A percentile compares a stretch with the other conserved stretches of the same genome.
Evolutionary conservation across 176 grass and related monocot genomes (phyloP).

Genomic region (Carex pumila): DNA sequence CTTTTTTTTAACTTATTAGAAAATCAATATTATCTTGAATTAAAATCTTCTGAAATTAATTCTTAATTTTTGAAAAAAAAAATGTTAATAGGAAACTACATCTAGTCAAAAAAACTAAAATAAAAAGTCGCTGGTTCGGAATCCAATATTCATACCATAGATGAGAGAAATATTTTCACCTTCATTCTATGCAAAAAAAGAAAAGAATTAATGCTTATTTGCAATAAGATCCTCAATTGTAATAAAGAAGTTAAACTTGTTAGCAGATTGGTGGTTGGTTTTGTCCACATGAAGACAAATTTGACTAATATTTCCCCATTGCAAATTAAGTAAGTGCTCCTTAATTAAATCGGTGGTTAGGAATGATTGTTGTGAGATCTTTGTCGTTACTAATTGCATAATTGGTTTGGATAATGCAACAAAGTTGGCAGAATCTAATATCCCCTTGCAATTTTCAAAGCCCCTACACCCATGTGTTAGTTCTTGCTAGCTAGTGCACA

Average conservation of each 20-base stretch:
- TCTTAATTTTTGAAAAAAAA: neutral
- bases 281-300: neutral
- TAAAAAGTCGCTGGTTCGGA: no score
- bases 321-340: neutral
- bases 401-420: slow-evolving; percentile 19
- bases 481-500: neutral
- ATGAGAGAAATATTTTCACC: no score
- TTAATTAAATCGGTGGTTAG: neutral
- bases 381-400: slow-evolving; percentile 18
- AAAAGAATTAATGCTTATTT: neutral
- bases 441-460: neutral
- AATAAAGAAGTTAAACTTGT: neutral
- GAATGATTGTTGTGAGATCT: neutral
- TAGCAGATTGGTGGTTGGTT: neutral
- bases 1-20: neutral
- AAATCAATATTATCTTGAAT: neutral
- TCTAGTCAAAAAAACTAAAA: no score
- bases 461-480: slow-evolving; percentile 18
- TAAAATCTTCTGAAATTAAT: neutral
- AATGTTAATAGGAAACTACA: no score
- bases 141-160: no score
- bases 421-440: neutral
- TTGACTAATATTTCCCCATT: neutral
- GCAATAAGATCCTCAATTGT: neutral
- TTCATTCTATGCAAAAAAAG: no score